Evolutionary conservation across 2,329 filamentous ascomycete species (phyloP), one percentile per base, ranked within the genome.

Genomic region (Xylaria sp.): DNA sequence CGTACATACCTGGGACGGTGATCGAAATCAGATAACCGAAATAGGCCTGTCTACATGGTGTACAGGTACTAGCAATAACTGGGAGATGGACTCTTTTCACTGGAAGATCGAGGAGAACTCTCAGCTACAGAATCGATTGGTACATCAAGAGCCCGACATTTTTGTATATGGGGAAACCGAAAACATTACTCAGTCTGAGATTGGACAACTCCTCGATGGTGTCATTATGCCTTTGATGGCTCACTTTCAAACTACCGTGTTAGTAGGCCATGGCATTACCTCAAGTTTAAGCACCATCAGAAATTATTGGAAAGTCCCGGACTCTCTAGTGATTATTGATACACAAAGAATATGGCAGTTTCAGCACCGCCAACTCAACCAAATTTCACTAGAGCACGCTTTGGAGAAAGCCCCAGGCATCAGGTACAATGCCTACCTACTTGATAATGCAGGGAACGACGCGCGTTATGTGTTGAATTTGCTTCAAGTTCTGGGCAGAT

Each of bases 271-370:
- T 42, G 47, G 19, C 0, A 52, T 58, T 13, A 1, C 8, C 1
- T 17, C 16, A 16, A 18, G 9, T 2, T 2, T 57, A 4, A 0
- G n/a, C 0, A 5, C 44, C 1, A 44, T 62, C 1, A 19, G 21
- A 16, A 1, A 26, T 0, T 19, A 60, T 7, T 62, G 61, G 61
- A 19, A 43, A 19, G 34, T 49, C 1, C 50, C 59, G 1, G n/a
- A 13, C 0, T 26, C 42, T 7, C 7, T 20, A 0, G 11, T 13
- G 1, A 0, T 50, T 3, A 34, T 63, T 1, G 59, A 63, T 37
- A 61, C 57, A 0, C 39, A 54, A n/a, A 56, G 41, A 18, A 57
- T 63, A 40, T 62, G 55, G 55, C 57, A 59, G 16, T 1, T 45
- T 8, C 61, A 59, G 22, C 26, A 49, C 17, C 8, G 3, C 2